phyloP scores from a whole-genome alignment of 768 basidiomycete genomes.

The Mycena galericulata region DNA sequence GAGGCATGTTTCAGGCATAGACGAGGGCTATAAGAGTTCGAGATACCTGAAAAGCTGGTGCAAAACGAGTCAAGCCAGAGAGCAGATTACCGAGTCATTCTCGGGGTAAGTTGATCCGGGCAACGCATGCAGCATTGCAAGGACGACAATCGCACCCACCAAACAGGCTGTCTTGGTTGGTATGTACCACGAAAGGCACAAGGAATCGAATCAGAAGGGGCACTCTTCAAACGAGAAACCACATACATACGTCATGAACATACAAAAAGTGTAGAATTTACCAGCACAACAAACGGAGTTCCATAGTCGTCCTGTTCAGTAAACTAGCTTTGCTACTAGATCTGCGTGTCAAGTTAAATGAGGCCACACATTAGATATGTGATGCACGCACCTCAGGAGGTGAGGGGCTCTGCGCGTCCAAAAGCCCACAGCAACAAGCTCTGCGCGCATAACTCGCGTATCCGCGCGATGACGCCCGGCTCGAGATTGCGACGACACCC shows the following conservation, averaged over 20 bases:
- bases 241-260: slow-evolving; percentile 8
- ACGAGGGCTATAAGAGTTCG: too few relatives aligned
- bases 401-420: slow-evolving; percentile 8
- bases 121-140: slow-evolving; percentile 9
- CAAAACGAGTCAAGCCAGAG: neutral
- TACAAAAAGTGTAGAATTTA: slow-evolving; percentile 6
- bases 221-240: slow-evolving; percentile 9
- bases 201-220: slow-evolving; percentile 9
- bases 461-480: slow-evolving; percentile 18
- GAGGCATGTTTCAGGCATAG: too few relatives aligned
- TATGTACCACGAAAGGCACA: slow-evolving; percentile 4
- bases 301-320: slow-evolving; percentile 6
- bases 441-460: slow-evolving; percentile 16
- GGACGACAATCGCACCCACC: slow-evolving; percentile 7
- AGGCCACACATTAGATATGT: slow-evolving; percentile 14
- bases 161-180: slow-evolving; percentile 15
- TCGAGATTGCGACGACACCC: slow-evolving; percentile 18
- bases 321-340: slow-evolving; percentile 7
- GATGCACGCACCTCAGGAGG: slow-evolving; percentile 17
- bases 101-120: slow-evolving; percentile 2
- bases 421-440: slow-evolving; percentile 18
- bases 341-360: slow-evolving; percentile 11
- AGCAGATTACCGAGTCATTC: neutral
- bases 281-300: slow-evolving; percentile 1
- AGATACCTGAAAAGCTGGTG: too few relatives aligned